Base-by-base conservation (phyloP, 2,329 filamentous ascomycete species). In the Colletotrichum sp. region DNA sequence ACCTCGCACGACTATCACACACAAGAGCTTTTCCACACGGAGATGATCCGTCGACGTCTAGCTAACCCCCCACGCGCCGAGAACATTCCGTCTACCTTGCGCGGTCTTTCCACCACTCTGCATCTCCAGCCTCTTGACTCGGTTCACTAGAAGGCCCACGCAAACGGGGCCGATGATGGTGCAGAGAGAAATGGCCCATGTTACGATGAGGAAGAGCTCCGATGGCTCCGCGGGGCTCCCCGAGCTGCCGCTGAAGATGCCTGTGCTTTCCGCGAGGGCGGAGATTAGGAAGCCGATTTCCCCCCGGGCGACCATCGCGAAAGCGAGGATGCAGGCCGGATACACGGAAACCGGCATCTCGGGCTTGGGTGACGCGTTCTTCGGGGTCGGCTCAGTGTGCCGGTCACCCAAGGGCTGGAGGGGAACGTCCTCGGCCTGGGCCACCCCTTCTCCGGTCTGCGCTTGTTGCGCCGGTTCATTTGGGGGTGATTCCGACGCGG, bases 241-340 rank as follows among this genome's bases (percentile, higher is more conserved):
- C 16, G 60, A 49, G 6, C 64, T 59, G 13, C 74, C 68, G 1
- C 74, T 70, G 52, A 90, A 90, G 16, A 89, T 83, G 0, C 86
- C 85, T 2, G 87, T 85, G 62, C 85, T 88, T 79, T 95, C 89
- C 0, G 93, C 93, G 0, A 96, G 83, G 0, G 93, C 91, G 1
- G 93, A 92, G 76, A 97, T 95, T 59, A 96, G 83, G 77, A 95
- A 95, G 0, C 94, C 94, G 39, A 96, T 95, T 81, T 97, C 95
- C 1, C 95, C 94, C n/a, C 94, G 88, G 0, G 94, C 92, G 0
- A 94, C 90, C 94, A 96, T 96, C 4, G 87, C 89, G 21, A 90
- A 86, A 1, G 92, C 92, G 0, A 96, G 84, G 4, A 96, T 92
- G 0, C 89, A 87, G 0, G 92, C 89, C 1, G 94, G 93, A 77